phyloP scores from a whole-genome alignment of 129 eudicot species.

The Solidago caesia region DNA sequence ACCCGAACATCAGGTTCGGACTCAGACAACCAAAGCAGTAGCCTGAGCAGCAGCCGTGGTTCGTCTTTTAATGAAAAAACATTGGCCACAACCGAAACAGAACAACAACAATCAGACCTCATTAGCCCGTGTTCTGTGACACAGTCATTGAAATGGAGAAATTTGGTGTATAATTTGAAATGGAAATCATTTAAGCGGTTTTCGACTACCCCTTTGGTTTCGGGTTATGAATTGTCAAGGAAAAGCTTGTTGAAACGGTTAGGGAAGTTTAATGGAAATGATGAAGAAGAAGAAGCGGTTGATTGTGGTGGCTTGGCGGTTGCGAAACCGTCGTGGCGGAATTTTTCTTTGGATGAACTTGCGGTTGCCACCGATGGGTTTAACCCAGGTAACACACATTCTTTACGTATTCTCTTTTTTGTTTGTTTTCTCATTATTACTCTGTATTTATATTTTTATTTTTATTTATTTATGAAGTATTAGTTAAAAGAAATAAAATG shows the following conservation, averaged over 20 bases:
- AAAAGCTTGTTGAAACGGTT: slow-evolving; percentile 50
- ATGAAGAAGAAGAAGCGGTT: slow-evolving; percentile 39
- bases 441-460: background rate
- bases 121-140: slow-evolving; percentile 17
- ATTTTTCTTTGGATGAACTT: slow-evolving; percentile 62
- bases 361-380: slow-evolving; percentile 67
- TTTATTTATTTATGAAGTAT: background rate
- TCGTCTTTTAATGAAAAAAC: slow-evolving; percentile 42
- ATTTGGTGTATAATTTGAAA: slow-evolving; percentile 43
- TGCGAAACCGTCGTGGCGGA: slow-evolving; percentile 91
- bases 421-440: background rate
- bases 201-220: slow-evolving; percentile 49
- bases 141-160: slow-evolving; percentile 45
- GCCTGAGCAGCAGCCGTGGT: slow-evolving; percentile 44
- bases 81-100: slow-evolving; percentile 1
- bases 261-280: slow-evolving; percentile 40
- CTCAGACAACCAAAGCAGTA: slow-evolving; percentile 51
- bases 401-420: slow-evolving; percentile 5
- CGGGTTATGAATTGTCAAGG: slow-evolving; percentile 46
- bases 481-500: background rate
- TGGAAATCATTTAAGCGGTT: slow-evolving; percentile 48
- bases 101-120: background rate
- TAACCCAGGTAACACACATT: slow-evolving; percentile 46
- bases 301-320: slow-evolving; percentile 25
- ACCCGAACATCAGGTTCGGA: slow-evolving; percentile 48